Base-by-base conservation (phyloP, 129 eudicot genomes). In the Helichrysum umbraculigerum region DNA sequence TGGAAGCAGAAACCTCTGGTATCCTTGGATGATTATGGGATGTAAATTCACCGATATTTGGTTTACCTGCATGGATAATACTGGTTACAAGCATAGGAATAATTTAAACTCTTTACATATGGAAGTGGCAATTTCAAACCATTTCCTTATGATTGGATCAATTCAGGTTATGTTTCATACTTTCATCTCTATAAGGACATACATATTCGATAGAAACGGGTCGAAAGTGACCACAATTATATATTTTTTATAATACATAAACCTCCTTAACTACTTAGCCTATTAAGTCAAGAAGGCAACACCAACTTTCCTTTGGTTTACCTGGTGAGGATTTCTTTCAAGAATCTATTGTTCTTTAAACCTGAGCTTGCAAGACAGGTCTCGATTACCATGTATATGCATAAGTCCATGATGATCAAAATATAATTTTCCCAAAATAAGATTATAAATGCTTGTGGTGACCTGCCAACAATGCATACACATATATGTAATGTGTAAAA, bases 391-490 rank as follows among this genome's bases (percentile, higher is more conserved):
- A 42, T 58, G 72, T 20, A 83, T 81, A 68, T 80, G 77, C 90
- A 86, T 86, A 17, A 81, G 56, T 66, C 90, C 90, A 78, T 86
- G 87, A 78, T 86, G 90, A 65, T 86, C 90, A n/a, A 88, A 86
- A 76, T 86, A 86, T 8, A 84, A 71, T 75, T 86, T 86, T 47
- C 90, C 90, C 39, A 83, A 65, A 50, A 86, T 86, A 12, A 86
- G 88, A 71, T 86, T 86, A 71, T 81, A 80, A 66, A 86, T 86
- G 73, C 83, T 73, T 29, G 90, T 86, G 44, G 90, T 86, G n/a
- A 86, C 90, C 90, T 86, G 79, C 41, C 20, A 42, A 41, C 44
- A 58, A 47, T 6, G 63, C 32, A 75, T 70, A 56, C 50, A 73
- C 33, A 51, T 3, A 65, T 62, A 66, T 68, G 14, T 44, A 6